Evolutionary conservation across 331 rosid genomes (phyloP).

Genomic region (Prunus yedoensis): DNA sequence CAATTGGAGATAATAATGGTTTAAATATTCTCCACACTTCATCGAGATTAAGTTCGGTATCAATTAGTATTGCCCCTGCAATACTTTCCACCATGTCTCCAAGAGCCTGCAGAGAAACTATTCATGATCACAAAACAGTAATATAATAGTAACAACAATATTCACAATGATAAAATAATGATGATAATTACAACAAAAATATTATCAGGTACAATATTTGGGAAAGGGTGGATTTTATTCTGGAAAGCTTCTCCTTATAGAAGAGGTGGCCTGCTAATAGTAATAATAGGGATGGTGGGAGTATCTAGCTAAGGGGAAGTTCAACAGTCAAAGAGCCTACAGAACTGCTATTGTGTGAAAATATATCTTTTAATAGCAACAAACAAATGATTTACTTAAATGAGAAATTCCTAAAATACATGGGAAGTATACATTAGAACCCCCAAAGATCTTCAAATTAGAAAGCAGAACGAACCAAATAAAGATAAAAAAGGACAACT

Average conservation of each 20-base stretch:
- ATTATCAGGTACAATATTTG: background rate
- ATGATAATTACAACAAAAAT: background rate
- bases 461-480: background rate
- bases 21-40: slow-evolving; percentile 76
- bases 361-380: background rate
- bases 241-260: too few relatives aligned
- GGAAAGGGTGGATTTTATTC: background rate
- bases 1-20: slow-evolving; percentile 85
- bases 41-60: slow-evolving; percentile 69
- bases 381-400: background rate
- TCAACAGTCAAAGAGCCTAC: background rate
- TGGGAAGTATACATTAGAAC: background rate
- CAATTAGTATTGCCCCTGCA: slow-evolving; percentile 87
- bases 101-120: slow-evolving; percentile 54
- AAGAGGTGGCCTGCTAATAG: background rate
- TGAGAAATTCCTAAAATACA: background rate
- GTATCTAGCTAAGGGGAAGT: background rate
- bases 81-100: slow-evolving; percentile 97
- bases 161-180: background rate
- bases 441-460: background rate
- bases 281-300: background rate
- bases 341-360: background rate
- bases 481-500: background rate
- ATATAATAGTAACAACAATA: background rate
- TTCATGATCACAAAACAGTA: slow-evolving; percentile 22